These are phyloP conservation scores for Alnus rubra DNA, from an alignment of 306 rosid genomes.

Conservation along the genomic window DNA sequence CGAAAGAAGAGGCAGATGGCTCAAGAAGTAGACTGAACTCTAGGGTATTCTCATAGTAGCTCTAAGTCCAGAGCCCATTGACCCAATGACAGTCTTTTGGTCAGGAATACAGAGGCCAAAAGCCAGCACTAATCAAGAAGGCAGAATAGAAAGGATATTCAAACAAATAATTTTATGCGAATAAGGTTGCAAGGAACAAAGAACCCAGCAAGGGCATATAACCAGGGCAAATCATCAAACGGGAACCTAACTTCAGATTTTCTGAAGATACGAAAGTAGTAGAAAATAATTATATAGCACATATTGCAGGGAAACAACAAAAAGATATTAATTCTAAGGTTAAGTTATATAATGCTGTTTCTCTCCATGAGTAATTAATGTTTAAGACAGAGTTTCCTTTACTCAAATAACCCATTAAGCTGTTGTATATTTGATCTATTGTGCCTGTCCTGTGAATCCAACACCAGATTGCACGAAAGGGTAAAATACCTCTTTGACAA, in stretches of 20 bases:
- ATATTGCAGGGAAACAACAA: neutral
- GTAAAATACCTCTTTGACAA: conserved; percentile 73
- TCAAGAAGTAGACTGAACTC: conserved; percentile 23
- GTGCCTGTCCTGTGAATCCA: neutral
- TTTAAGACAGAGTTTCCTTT: neutral
- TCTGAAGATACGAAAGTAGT: neutral
- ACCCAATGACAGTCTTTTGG: conserved; percentile 18
- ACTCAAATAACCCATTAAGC: neutral
- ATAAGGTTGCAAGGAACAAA: neutral
- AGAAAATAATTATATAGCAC: neutral
- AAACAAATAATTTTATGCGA: neutral
- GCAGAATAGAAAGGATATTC: conserved; percentile 10
- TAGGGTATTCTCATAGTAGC: conserved; percentile 21
- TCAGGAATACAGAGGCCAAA: conserved; percentile 18
- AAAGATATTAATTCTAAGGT: neutral
- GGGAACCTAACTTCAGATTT: neutral
- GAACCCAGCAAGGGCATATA: conserved; percentile 8
- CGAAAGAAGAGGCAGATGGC: conserved; percentile 23
- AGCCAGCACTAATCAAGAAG: conserved; percentile 12
- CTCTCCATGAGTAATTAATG: neutral
- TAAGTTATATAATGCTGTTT: neutral
- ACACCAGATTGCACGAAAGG: conserved; percentile 6
- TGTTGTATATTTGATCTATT: neutral
- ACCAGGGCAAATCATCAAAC: neutral
- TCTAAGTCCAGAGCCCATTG: conserved; percentile 17